Percentiles rank a stretch among this genome's conserved stretches.
Conservation (phyloP, 1,284 basidiomycete genomes). For the Neonothopanus nambi region DNA sequence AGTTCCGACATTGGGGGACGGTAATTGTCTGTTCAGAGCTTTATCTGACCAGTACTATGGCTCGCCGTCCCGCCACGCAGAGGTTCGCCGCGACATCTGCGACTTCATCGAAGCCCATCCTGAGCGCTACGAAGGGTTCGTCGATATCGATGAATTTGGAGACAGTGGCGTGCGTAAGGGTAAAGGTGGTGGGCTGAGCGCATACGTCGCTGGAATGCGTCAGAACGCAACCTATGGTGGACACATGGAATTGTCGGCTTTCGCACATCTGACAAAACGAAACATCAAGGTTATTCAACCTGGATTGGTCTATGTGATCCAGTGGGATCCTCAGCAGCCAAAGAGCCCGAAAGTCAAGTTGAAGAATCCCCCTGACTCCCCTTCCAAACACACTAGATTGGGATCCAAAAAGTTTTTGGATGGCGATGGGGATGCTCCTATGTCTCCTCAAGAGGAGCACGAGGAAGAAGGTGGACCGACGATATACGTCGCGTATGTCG, state of each 20-base stretch:
- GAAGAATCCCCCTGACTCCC: conserved; percentile 10
- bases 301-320: conserved; percentile 80
- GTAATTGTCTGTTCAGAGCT: conserved; percentile 86
- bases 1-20: conserved; percentile 78
- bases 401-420: conserved; percentile 2
- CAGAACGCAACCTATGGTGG: conserved; percentile 80
- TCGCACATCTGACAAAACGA: conserved; percentile 76
- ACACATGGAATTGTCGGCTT: conserved; percentile 88
- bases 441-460: conserved; percentile 24
- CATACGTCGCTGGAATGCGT: conserved; percentile 16
- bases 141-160: conserved; percentile 68
- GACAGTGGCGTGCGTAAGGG: conserved; percentile 17
- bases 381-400: conserved; percentile 12
- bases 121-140: conserved; percentile 82
- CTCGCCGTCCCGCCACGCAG: conserved; percentile 65
- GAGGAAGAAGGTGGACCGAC: conserved; percentile 37
- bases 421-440: conserved; percentile 16
- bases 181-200: conserved; percentile 15
- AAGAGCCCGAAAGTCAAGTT: conserved; percentile 12
- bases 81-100: conserved; percentile 76
- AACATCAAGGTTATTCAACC: conserved; percentile 93
- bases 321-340: conserved; percentile 54
- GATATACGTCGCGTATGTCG: conserved; percentile 79
- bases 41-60: conserved; percentile 84
- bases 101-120: conserved; percentile 76